phyloP scores from a whole-genome alignment of 2,329 filamentous ascomycete genomes.

The Trichophyton mentagrophytes region DNA sequence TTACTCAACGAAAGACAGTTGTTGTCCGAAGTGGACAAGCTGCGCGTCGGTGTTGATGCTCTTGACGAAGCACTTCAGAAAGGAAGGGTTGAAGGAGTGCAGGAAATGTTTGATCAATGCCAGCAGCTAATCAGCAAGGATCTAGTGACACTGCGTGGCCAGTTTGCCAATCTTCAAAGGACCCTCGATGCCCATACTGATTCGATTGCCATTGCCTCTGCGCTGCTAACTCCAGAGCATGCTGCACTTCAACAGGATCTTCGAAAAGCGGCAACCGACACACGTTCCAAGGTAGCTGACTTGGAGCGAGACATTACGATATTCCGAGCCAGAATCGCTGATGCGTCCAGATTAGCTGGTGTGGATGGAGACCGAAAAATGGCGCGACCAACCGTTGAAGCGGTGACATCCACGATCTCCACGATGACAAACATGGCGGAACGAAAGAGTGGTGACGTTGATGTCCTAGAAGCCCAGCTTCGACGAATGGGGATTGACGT shows the following conservation, averaged over 20 bases:
- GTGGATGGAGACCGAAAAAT: constrained; percentile 23
- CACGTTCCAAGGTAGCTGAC: constrained; percentile 62
- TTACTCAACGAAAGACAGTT: constrained; percentile 64
- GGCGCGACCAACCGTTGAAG: constrained; percentile 69
- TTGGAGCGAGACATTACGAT: constrained; percentile 69
- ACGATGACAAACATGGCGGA: constrained; percentile 92
- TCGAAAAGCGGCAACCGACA: constrained; percentile 57
- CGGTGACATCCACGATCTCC: constrained; percentile 76
- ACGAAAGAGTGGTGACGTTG: constrained; percentile 79
- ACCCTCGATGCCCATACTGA: constrained; percentile 59
- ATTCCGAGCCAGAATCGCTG: constrained; percentile 64
- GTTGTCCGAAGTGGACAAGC: constrained; percentile 59
- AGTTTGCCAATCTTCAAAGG: constrained; percentile 65
- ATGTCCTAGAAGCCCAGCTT: constrained; percentile 78
- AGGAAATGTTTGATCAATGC: constrained; percentile 55
- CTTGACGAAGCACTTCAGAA: constrained; percentile 53
- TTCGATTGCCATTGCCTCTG: constrained; percentile 52
- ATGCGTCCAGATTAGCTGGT: constrained; percentile 39
- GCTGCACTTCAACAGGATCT: constrained; percentile 72
- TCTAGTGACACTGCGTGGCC: constrained; percentile 56
- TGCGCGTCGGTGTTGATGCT: constrained; percentile 53
- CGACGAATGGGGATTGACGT: constrained; percentile 50
- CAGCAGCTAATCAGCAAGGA: constrained; percentile 51
- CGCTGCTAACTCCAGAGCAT: constrained; percentile 75
- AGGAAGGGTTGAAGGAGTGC: constrained; percentile 55